These are phyloP conservation scores for Kokia cookei DNA, from an alignment of 441 rosid species.

Conservation along the genomic window DNA sequence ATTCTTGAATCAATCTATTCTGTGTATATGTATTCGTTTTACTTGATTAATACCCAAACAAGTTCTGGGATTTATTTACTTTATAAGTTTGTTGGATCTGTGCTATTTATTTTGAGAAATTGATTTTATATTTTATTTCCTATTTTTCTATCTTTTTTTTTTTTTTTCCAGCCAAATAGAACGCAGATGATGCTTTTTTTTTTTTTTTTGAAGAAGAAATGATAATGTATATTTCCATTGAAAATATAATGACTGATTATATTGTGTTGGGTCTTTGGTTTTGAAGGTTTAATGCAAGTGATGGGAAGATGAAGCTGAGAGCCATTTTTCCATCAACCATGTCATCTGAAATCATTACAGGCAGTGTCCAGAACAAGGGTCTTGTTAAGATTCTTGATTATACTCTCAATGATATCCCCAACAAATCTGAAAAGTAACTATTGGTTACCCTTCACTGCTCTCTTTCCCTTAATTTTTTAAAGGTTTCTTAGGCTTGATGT, in stretches of 20 bases:
- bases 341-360: slow-evolving; percentile 58
- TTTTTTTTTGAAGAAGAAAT: not conserved
- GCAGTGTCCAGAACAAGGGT: slow-evolving; percentile 69
- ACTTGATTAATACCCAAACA: not conserved
- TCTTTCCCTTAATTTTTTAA: not conserved
- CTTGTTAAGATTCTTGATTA: slow-evolving; percentile 67
- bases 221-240: not conserved
- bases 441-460: not conserved
- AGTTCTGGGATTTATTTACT: not conserved
- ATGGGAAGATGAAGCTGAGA: slow-evolving; percentile 61
- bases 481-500: slow-evolving; percentile 2
- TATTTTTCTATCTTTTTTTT: not conserved
- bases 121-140: not conserved
- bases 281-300: slow-evolving; percentile 69
- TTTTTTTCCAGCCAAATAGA: not conserved
- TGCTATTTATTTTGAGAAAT: not conserved
- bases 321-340: slow-evolving; percentile 59
- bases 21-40: not conserved
- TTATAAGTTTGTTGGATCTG: not conserved
- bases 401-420: slow-evolving; percentile 74
- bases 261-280: not conserved
- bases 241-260: not conserved
- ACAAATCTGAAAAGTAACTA: slow-evolving; percentile 69
- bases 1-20: not conserved
- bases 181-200: not conserved